A percentile compares a stretch with the other conserved stretches of the same genome.
Conservation (phyloP, 2,329 filamentous ascomycete species). For the Sclerotinia nivalis region DNA sequence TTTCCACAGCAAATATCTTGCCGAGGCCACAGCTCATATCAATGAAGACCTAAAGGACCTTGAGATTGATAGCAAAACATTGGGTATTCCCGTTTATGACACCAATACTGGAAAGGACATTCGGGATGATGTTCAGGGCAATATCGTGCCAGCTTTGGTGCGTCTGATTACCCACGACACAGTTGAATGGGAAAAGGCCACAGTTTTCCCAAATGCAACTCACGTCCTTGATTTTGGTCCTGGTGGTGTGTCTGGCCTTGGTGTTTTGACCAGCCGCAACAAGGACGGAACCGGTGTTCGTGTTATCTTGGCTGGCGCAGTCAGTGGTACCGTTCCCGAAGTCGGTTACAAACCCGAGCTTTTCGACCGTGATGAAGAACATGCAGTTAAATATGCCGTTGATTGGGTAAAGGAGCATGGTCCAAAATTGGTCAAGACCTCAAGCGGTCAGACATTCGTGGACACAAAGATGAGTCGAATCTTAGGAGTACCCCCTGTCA, state of each 20-base stretch:
- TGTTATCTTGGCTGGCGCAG: conserved; percentile 90
- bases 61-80: conserved; percentile 67
- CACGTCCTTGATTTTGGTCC: conserved; percentile 97
- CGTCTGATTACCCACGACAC: conserved; percentile 93
- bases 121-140: conserved; percentile 65
- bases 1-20: conserved; percentile 95
- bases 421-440: conserved; percentile 87
- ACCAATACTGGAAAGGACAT: conserved; percentile 88
- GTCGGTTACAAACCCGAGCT: conserved; percentile 98
- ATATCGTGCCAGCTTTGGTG: conserved; percentile 82
- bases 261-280: conserved; percentile 95
- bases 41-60: conserved; percentile 85
- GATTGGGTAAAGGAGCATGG: conserved; percentile 99
- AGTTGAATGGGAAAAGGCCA: conserved; percentile 96
- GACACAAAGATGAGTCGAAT: conserved; percentile 95
- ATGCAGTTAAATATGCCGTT: conserved; percentile 90
- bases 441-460: conserved; percentile 84
- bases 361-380: conserved; percentile 92
- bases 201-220: conserved; percentile 84
- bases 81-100: conserved; percentile 86
- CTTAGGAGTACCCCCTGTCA: conserved; percentile 79
- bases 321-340: conserved; percentile 85
- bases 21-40: conserved; percentile 77
- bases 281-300: conserved; percentile 98
- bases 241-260: conserved; percentile 93